These are phyloP conservation scores for Monilinia polystroma DNA, from an alignment of 2,329 filamentous ascomycete genomes.

Conservation along the genomic window DNA sequence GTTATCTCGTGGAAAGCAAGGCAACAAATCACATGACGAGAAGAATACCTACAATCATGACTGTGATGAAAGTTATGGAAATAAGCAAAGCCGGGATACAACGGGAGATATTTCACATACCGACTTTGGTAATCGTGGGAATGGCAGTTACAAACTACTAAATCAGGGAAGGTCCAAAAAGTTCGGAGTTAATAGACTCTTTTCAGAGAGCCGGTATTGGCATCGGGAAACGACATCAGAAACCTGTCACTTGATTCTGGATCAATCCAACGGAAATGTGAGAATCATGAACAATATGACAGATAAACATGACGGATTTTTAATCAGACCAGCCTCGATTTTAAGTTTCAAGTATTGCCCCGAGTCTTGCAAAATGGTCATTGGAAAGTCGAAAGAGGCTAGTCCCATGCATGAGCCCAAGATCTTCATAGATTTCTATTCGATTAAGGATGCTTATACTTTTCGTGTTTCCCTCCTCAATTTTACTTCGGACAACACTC, in stretches of 20 bases:
- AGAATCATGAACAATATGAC: background rate
- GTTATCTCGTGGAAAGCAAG: background rate
- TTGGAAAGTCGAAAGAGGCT: background rate
- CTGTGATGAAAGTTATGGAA: background rate
- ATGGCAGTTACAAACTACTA: background rate
- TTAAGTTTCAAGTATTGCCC: background rate
- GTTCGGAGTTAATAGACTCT: conserved; percentile 1
- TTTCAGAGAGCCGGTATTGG: conserved; percentile 1
- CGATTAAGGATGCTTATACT: too few species aligned
- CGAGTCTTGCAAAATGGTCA: background rate
- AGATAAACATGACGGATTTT: background rate
- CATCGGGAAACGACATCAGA: background rate
- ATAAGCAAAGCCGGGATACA: conserved; percentile 3
- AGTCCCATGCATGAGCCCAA: background rate
- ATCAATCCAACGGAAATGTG: background rate
- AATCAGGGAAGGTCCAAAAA: background rate
- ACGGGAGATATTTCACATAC: conserved; percentile 7
- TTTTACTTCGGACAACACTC: too few species aligned
- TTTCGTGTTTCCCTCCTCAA: background rate
- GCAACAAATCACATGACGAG: background rate
- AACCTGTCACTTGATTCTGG: background rate
- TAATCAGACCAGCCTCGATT: background rate
- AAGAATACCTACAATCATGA: background rate
- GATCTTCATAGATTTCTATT: background rate
- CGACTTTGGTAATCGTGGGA: background rate